A percentile compares a stretch with the other conserved stretches of the same genome.
These are phyloP conservation scores for Oxyria digyna DNA, from an alignment of 148 eudicot genomes.

Conservation along the genomic window DNA sequence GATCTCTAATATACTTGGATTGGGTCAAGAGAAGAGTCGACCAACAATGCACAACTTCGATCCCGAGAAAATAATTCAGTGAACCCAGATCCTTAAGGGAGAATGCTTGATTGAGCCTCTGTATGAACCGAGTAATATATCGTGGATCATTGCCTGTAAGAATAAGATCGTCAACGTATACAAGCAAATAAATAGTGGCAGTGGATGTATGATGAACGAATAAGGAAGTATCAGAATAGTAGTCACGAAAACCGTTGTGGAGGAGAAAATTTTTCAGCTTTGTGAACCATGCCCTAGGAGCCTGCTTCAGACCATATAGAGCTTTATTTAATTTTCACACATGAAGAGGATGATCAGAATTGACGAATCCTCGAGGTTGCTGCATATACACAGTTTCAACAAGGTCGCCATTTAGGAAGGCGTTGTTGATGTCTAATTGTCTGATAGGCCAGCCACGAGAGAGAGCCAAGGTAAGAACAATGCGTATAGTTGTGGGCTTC, in stretches of 20 bases:
- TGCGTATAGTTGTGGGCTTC: background rate
- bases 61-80: background rate
- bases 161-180: background rate
- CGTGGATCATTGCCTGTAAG: background rate
- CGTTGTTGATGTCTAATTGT: background rate
- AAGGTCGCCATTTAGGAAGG: background rate
- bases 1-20: background rate
- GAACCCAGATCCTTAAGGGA: background rate
- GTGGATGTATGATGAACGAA: background rate
- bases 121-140: background rate
- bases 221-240: background rate
- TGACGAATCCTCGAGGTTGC: background rate
- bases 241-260: background rate
- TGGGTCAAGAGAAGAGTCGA: no score
- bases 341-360: background rate
- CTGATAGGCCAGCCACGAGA: background rate
- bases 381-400: background rate
- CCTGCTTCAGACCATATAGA: background rate
- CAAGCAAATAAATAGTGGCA: background rate
- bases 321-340: background rate
- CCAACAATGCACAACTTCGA: background rate
- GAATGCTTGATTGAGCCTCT: background rate
- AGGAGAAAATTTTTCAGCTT: background rate
- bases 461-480: background rate
- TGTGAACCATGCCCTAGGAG: background rate